Conservation (phyloP, 225 moss, liverwort and hornwort genomes). For the Thuidium tamariscinum region DNA sequence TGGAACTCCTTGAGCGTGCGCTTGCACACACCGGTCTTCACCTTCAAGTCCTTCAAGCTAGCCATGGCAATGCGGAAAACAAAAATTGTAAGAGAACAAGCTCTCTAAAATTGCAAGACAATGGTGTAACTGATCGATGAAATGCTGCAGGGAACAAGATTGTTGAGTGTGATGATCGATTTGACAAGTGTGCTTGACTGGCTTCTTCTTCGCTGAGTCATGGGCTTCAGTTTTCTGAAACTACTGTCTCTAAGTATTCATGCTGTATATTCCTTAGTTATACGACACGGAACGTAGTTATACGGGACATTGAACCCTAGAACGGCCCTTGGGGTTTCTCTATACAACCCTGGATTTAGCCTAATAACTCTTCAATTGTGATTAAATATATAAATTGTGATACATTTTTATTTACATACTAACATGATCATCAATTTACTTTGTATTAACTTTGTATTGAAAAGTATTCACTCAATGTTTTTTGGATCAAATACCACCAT, state of each 20-base stretch:
- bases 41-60: conserved; percentile 37
- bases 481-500: too few relatives aligned
- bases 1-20: conserved; percentile 42
- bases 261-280: too few relatives aligned
- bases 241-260: background rate
- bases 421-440: too few relatives aligned
- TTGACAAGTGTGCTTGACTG: background rate
- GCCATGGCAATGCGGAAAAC: conserved; percentile 4
- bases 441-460: too few relatives aligned
- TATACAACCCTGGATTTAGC: too few relatives aligned
- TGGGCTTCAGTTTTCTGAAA: background rate
- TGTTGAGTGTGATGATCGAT: background rate
- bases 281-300: background rate
- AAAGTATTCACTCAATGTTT: too few relatives aligned
- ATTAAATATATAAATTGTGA: too few relatives aligned
- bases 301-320: background rate
- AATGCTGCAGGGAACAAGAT: background rate
- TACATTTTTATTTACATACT: too few relatives aligned
- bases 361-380: too few relatives aligned
- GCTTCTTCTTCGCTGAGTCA: background rate
- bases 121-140: background rate
- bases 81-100: too few relatives aligned
- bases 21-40: conserved; percentile 41
- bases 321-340: too few relatives aligned
- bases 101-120: background rate